These are phyloP conservation scores for Harrya chromipes DNA, from an alignment of 768 basidiomycete species.

Conservation along the genomic window DNA sequence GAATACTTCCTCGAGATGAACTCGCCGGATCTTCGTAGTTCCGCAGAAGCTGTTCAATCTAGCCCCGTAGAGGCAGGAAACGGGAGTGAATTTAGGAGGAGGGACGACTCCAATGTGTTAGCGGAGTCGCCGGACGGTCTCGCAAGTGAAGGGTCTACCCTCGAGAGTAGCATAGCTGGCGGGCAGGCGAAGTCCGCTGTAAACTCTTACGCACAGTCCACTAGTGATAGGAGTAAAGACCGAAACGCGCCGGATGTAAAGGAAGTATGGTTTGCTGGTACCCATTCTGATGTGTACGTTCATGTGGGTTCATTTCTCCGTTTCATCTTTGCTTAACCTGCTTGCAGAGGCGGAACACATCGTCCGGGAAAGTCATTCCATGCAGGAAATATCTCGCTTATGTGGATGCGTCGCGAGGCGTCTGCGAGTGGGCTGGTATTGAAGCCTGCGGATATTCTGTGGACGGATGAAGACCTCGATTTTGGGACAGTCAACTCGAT, in stretches of 20 bases:
- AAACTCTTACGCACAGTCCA: not conserved
- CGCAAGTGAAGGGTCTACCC: conserved; percentile 1
- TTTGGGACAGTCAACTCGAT: conserved; percentile 16
- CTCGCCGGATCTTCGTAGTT: conserved; percentile 12
- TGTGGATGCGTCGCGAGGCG: conserved; percentile 34
- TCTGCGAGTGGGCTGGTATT: conserved; percentile 20
- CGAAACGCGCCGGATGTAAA: conserved; percentile 29
- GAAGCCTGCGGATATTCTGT: conserved; percentile 15
- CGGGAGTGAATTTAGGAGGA: not conserved
- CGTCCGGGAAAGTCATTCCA: conserved; percentile 11
- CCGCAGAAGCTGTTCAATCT: conserved; percentile 17
- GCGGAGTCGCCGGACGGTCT: not conserved
- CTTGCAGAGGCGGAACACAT: conserved; percentile 14
- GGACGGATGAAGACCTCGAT: conserved; percentile 18
- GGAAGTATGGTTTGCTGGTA: conserved; percentile 63
- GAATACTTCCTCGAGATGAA: conserved; percentile 31
- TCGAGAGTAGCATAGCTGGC: not conserved
- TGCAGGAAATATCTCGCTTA: conserved; percentile 17
- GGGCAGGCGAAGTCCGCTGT: not conserved
- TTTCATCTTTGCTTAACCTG: not conserved
- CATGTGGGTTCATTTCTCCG: not conserved
- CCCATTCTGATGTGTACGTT: conserved; percentile 33
- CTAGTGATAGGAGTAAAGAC: not conserved
- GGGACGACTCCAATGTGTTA: not conserved
- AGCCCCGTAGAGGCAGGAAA: not conserved